A percentile compares a stretch with the other conserved stretches of the same genome.
These are phyloP conservation scores for Aspergillus cavernicola DNA, from an alignment of 495 filamentous ascomycete genomes.

Conservation along the genomic window DNA sequence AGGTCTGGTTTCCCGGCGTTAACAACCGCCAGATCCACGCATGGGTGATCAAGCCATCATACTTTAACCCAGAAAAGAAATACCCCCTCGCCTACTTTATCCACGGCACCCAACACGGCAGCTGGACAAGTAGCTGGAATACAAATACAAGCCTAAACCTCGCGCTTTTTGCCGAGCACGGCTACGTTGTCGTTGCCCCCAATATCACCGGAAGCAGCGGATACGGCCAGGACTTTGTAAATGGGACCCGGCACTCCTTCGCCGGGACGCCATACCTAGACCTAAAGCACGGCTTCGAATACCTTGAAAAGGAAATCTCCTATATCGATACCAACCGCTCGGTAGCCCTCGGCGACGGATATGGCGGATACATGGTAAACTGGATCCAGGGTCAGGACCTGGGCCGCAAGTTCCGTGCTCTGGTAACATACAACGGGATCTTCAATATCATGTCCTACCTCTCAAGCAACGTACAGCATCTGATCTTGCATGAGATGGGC, in stretches of 20 bases:
- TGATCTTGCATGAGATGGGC: not conserved
- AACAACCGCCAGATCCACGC: not conserved
- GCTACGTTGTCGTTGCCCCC: not conserved
- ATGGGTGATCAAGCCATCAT: not conserved
- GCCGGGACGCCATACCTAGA: not conserved
- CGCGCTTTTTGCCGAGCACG: not conserved
- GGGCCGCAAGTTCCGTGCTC: not conserved
- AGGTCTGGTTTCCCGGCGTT: not conserved
- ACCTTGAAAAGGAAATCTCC: not conserved
- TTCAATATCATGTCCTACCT: slow-evolving; percentile 5
- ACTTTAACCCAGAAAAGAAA: not conserved
- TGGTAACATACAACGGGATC: not conserved
- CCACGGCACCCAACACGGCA: not conserved
- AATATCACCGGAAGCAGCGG: slow-evolving; percentile 4
- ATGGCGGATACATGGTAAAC: slow-evolving; percentile 3
- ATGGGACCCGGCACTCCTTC: not conserved
- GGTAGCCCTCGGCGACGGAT: not conserved
- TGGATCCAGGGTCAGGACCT: slow-evolving; percentile 1
- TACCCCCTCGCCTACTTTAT: slow-evolving; percentile 2
- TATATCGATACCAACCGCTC: not conserved
- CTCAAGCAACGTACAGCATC: not conserved
- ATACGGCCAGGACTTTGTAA: slow-evolving; percentile 4
- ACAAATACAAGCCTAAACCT: not conserved
- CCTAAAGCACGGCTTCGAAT: not conserved
- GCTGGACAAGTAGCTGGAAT: not conserved